Percentiles rank a stretch among this genome's conserved stretches.
These are phyloP conservation scores for Haematococcus sp. DNA, from an alignment of 139 green algal species.

Conservation along the genomic window DNA sequence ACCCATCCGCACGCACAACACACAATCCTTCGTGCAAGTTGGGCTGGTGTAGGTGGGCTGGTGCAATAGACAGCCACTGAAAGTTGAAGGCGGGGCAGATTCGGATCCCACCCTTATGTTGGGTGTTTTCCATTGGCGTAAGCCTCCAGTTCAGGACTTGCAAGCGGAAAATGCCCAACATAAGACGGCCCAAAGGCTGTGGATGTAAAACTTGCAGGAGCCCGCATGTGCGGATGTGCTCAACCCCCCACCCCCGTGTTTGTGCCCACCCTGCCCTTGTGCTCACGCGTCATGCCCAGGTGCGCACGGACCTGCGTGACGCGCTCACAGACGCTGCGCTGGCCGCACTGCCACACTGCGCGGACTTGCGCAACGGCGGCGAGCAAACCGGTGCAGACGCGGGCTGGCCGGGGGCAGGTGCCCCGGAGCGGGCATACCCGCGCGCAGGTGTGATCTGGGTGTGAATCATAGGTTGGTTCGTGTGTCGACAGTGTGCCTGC, in stretches of 20 bases:
- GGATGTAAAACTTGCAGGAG: no score
- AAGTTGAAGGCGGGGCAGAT: no score
- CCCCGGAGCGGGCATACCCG: neutral
- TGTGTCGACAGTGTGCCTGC: neutral
- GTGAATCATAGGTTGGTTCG: neutral
- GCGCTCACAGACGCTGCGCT: neutral
- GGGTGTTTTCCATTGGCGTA: neutral
- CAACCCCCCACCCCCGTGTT: no score
- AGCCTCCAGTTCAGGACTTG: neutral
- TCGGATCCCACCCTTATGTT: no score
- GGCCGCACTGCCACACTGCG: constrained; percentile 1
- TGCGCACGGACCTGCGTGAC: constrained; percentile 10
- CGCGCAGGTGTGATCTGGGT: constrained; percentile 1
- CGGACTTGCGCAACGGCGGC: neutral
- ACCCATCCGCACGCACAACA: no score
- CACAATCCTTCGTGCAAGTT: no score
- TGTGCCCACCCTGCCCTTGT: neutral
- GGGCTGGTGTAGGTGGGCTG: no score
- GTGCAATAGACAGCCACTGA: no score
- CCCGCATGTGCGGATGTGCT: no score
- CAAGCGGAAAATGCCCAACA: no score
- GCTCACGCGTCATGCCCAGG: neutral
- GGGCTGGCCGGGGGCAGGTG: neutral
- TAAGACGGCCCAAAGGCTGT: no score
- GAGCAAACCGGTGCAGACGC: neutral